Evolutionary conservation across 2,329 filamentous ascomycete genomes (phyloP).

Genomic region (Exophiala viscosa): DNA sequence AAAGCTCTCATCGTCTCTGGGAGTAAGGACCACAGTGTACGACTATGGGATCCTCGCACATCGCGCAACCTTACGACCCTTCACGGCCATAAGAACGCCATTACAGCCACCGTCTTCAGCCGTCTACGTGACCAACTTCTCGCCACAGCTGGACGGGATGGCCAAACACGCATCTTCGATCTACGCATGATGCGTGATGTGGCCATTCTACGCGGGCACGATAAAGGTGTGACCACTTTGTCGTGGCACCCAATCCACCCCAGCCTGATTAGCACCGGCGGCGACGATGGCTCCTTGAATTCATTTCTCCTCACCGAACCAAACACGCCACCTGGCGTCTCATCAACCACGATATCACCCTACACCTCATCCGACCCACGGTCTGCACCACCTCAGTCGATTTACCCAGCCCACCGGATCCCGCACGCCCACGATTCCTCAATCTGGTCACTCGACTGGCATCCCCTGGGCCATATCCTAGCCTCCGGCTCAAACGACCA

Average conservation of each 20-base stretch:
- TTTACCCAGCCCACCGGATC: slow-evolving; percentile 84
- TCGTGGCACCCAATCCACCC: slow-evolving; percentile 92
- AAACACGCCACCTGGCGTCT: slow-evolving; percentile 71
- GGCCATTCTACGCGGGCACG: slow-evolving; percentile 85
- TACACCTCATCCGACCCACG: slow-evolving; percentile 79
- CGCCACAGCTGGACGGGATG: slow-evolving; percentile 88
- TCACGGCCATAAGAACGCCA: slow-evolving; percentile 95
- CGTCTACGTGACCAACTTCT: slow-evolving; percentile 77
- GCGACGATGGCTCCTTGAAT: slow-evolving; percentile 81
- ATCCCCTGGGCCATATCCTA: slow-evolving; percentile 90
- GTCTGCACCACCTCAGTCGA: slow-evolving; percentile 79
- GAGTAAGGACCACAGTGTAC: slow-evolving; percentile 95
- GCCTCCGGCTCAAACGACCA: slow-evolving; percentile 95
- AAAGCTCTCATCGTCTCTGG: slow-evolving; percentile 93
- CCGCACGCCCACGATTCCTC: slow-evolving; percentile 89
- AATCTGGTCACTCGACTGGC: slow-evolving; percentile 98
- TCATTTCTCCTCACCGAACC: slow-evolving; percentile 97
- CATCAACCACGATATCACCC: slow-evolving; percentile 62
- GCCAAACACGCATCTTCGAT: slow-evolving; percentile 90
- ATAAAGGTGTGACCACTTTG: slow-evolving; percentile 91
- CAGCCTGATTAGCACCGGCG: slow-evolving; percentile 83
- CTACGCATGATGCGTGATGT: slow-evolving; percentile 98
- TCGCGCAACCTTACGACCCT: slow-evolving; percentile 87
- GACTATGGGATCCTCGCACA: slow-evolving; percentile 95
- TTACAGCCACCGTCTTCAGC: slow-evolving; percentile 89